Evolutionary conservation across 306 rosid species (phyloP).

Genomic region (Elaeagnus macrophylla): DNA sequence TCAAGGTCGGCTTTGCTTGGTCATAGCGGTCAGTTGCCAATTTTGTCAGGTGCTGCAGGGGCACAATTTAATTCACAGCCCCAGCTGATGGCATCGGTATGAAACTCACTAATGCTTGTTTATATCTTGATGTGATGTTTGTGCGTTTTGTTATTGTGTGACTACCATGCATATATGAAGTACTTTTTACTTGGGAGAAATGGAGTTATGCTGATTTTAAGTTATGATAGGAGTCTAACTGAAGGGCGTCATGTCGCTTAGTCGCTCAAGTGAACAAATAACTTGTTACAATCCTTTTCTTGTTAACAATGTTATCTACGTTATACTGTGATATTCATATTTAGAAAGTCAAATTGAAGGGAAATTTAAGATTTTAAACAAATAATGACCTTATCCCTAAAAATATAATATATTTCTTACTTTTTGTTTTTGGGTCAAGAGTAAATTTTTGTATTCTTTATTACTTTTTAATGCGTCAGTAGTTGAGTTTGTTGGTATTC

Average conservation of each 20-base stretch:
- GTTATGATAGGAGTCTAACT: not conserved
- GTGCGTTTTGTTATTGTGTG: not conserved
- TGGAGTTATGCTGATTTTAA: not conserved
- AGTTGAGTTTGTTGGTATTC: not conserved
- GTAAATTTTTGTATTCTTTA: not conserved
- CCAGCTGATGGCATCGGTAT: slow-evolving; percentile 73
- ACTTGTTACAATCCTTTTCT: too few species aligned
- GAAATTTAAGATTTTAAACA: not conserved
- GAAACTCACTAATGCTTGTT: not conserved
- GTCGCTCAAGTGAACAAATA: too few species aligned
- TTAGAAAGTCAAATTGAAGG: not conserved
- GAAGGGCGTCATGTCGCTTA: not conserved
- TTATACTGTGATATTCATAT: not conserved
- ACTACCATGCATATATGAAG: not conserved
- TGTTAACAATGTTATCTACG: not conserved
- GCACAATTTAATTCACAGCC: slow-evolving; percentile 43
- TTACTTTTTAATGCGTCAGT: not conserved
- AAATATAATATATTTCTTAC: too few species aligned
- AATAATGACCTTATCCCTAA: not conserved
- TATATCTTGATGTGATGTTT: slow-evolving; percentile 2
- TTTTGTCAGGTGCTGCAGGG: slow-evolving; percentile 44
- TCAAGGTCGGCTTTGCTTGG: slow-evolving; percentile 60
- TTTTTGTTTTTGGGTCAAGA: not conserved
- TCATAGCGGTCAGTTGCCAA: slow-evolving; percentile 70
- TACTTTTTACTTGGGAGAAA: not conserved